A percentile compares a stretch with the other conserved stretches of the same genome.
These are phyloP conservation scores for Buddleja alternifolia DNA, from an alignment of 257 asterid species.

Conservation along the genomic window DNA sequence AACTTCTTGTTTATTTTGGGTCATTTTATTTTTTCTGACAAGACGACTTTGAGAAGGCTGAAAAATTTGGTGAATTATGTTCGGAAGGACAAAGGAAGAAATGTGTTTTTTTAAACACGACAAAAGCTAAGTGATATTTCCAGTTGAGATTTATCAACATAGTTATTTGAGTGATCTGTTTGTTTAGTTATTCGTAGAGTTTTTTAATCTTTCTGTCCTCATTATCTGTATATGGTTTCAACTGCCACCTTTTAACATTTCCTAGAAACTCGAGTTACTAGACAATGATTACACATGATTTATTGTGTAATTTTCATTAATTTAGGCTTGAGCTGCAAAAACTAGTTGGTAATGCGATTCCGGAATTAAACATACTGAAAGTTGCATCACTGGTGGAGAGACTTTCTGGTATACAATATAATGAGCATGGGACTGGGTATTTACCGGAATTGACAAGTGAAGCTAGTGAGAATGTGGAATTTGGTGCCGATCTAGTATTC, in stretches of 20 bases:
- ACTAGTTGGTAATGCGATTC: conserved; percentile 60
- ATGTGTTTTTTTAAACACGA: neutral
- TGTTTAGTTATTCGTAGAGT: conserved; percentile 1
- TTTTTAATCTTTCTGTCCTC: conserved; percentile 9
- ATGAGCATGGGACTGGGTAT: conserved; percentile 40
- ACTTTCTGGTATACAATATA: conserved; percentile 63
- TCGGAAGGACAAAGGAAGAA: neutral
- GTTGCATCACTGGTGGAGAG: conserved; percentile 64
- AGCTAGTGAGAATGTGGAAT: conserved; percentile 60
- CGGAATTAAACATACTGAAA: conserved; percentile 55
- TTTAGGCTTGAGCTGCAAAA: conserved; percentile 83
- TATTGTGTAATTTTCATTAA: conserved; percentile 3
- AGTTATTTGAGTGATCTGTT: conserved; percentile 2
- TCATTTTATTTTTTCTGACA: neutral
- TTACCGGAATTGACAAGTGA: conserved; percentile 44
- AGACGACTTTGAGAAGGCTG: conserved; percentile 14
- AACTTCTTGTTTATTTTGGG: neutral
- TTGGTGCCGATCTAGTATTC: conserved; percentile 85
- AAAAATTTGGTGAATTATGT: conserved; percentile 5
- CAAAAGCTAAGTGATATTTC: neutral
- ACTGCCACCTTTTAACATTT: neutral
- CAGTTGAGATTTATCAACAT: conserved; percentile 19
- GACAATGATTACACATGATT: neutral
- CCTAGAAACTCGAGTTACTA: conserved; percentile 3
- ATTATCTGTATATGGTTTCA: neutral